Conservation (phyloP, 2,329 filamentous ascomycete species). For the Penicillium rolfsii region DNA sequence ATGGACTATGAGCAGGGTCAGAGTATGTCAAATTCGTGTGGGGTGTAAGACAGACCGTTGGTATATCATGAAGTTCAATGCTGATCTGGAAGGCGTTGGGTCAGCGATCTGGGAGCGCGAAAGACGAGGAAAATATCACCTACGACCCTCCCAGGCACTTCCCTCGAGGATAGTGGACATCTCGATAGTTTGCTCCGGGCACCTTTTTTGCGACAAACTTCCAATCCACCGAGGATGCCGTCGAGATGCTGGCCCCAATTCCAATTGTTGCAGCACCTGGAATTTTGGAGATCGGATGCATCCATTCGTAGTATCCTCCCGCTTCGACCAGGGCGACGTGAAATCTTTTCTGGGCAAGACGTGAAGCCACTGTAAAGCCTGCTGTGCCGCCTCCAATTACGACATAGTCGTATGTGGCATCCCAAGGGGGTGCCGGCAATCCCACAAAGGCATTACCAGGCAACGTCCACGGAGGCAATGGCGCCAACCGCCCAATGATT, state of each 20-base stretch:
- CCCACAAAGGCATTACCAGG: background rate
- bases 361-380: conserved; percentile 50
- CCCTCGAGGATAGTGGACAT: conserved; percentile 35
- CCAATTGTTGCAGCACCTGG: conserved; percentile 29
- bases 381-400: conserved; percentile 46
- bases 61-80: conserved; percentile 41
- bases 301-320: conserved; percentile 55
- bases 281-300: conserved; percentile 58
- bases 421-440: conserved; percentile 9
- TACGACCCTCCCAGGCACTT: conserved; percentile 39
- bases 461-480: background rate
- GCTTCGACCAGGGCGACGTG: conserved; percentile 46
- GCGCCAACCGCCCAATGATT: background rate
- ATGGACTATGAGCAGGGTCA: conserved; percentile 24
- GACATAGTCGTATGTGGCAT: conserved; percentile 35
- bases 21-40: background rate
- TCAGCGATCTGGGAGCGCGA: background rate
- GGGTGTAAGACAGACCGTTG: conserved; percentile 28
- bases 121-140: conserved; percentile 3
- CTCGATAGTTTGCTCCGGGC: conserved; percentile 51
- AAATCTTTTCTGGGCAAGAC: conserved; percentile 54
- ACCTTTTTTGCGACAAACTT: conserved; percentile 53
- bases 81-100: conserved; percentile 28
- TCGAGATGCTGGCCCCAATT: conserved; percentile 25
- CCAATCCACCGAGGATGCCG: conserved; percentile 54